Evolutionary conservation across 352 stramenopile genomes (phyloP).

Genomic region (Aphanomyces invadans): DNA sequence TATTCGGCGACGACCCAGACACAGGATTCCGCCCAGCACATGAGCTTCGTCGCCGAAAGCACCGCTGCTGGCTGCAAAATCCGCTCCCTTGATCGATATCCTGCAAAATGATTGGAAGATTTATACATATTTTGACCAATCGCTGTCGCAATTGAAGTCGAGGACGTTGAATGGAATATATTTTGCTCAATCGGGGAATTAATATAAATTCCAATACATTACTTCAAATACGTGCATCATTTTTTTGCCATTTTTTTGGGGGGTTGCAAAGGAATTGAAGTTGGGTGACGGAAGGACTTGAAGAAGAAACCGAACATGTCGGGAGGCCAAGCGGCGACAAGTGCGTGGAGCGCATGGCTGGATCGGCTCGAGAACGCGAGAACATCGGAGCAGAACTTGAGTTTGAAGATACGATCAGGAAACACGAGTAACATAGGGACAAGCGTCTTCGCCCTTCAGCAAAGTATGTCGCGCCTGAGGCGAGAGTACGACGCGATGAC

Average conservation of each 20-base stretch:
- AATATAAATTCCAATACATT: not conserved
- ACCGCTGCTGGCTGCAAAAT: too few species aligned
- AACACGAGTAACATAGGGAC: slow-evolving; percentile 57
- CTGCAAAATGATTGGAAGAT: too few species aligned
- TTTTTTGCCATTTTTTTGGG: not conserved
- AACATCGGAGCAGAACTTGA: slow-evolving; percentile 52
- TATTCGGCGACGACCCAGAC: too few species aligned
- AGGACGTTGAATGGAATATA: not conserved
- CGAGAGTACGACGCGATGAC: slow-evolving; percentile 66
- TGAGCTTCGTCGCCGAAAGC: too few species aligned
- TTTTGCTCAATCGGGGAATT: too few species aligned
- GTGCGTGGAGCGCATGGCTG: slow-evolving; percentile 70
- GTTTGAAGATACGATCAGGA: slow-evolving; percentile 53
- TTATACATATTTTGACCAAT: not conserved
- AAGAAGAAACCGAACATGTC: slow-evolving; percentile 14
- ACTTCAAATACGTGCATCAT: not conserved
- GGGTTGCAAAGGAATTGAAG: not conserved
- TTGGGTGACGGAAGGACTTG: too few species aligned
- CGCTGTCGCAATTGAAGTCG: not conserved
- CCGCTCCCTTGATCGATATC: too few species aligned
- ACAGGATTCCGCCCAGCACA: too few species aligned
- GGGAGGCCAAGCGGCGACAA: slow-evolving; percentile 30
- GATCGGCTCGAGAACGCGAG: slow-evolving; percentile 72
- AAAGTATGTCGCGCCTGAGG: slow-evolving; percentile 69
- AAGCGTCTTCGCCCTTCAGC: slow-evolving; percentile 77